phyloP scores from a whole-genome alignment of 2,329 filamentous ascomycete genomes.

The Botrytis sinoallii region DNA sequence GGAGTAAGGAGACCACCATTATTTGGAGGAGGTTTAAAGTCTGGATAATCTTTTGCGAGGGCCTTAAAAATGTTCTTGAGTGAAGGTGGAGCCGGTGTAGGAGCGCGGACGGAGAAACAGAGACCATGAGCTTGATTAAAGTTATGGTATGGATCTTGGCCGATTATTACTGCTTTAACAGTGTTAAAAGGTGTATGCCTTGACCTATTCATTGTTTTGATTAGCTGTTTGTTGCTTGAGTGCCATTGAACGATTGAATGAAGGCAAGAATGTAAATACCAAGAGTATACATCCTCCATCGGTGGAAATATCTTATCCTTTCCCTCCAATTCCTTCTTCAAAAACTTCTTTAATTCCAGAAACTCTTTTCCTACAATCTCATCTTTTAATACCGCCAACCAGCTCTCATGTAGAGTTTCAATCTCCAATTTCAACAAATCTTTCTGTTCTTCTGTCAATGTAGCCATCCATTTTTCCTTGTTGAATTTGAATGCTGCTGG shows the following conservation, averaged over 20 bases:
- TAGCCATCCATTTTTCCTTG: conserved; percentile 84
- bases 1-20: conserved; percentile 80
- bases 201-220: conserved; percentile 61
- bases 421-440: conserved; percentile 84
- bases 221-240: conserved; percentile 25
- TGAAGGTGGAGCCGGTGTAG: conserved; percentile 82
- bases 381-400: conserved; percentile 85
- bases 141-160: conserved; percentile 97
- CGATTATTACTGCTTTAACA: conserved; percentile 90
- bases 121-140: conserved; percentile 93
- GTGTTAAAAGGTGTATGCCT: conserved; percentile 83
- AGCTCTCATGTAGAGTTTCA: conserved; percentile 85
- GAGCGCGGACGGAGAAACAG: conserved; percentile 89
- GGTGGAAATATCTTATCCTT: conserved; percentile 85
- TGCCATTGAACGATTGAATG: conserved; percentile 7
- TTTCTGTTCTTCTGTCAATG: conserved; percentile 76
- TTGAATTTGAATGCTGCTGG: conserved; percentile 61
- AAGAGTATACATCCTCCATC: conserved; percentile 86
- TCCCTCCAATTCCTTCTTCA: conserved; percentile 70
- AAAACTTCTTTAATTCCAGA: conserved; percentile 80
- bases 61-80: conserved; percentile 91
- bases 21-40: conserved; percentile 71
- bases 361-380: conserved; percentile 79
- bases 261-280: conserved; percentile 51
- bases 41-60: conserved; percentile 83